Evolutionary conservation across 176 grass and related monocot genomes (phyloP).

Genomic region (Oryza glaberrima): DNA sequence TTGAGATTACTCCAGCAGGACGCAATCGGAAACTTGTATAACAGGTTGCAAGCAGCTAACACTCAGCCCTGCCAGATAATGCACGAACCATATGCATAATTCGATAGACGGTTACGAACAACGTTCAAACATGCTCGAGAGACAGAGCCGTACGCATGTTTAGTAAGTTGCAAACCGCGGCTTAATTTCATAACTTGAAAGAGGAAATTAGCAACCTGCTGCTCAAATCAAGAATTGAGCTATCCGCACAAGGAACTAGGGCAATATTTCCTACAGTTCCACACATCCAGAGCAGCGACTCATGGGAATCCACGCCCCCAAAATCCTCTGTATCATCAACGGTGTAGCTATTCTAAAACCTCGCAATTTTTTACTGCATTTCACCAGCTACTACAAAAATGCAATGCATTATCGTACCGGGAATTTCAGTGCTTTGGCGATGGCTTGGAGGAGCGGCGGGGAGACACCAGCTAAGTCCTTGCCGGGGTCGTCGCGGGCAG

Average conservation of each 20-base stretch:
- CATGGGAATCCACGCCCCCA: neutral
- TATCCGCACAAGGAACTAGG: neutral
- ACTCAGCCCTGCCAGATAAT: neutral
- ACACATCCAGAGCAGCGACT: neutral
- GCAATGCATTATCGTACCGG: slow-evolving; percentile 46
- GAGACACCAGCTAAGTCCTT: slow-evolving; percentile 83
- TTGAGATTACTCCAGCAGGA: slow-evolving; percentile 4
- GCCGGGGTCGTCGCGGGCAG: slow-evolving; percentile 80
- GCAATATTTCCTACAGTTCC: neutral
- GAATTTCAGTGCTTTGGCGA: slow-evolving; percentile 90
- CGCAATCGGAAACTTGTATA: neutral
- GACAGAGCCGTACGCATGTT: too few relatives aligned
- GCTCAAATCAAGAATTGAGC: neutral
- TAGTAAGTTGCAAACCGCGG: neutral
- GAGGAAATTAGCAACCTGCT: neutral
- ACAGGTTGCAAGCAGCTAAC: slow-evolving; percentile 21
- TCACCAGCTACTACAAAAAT: neutral
- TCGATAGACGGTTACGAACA: neutral
- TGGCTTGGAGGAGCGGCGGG: slow-evolving; percentile 77
- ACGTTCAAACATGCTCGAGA: neutral
- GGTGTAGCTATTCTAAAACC: neutral
- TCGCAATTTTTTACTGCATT: neutral
- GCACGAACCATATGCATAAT: neutral
- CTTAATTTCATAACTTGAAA: neutral
- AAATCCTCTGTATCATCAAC: slow-evolving; percentile 5